Evolutionary conservation across 192 early-diverging fungal genomes (phyloP), one percentile per base, ranked within the genome.

Genomic region (Backusella australiensis): DNA sequence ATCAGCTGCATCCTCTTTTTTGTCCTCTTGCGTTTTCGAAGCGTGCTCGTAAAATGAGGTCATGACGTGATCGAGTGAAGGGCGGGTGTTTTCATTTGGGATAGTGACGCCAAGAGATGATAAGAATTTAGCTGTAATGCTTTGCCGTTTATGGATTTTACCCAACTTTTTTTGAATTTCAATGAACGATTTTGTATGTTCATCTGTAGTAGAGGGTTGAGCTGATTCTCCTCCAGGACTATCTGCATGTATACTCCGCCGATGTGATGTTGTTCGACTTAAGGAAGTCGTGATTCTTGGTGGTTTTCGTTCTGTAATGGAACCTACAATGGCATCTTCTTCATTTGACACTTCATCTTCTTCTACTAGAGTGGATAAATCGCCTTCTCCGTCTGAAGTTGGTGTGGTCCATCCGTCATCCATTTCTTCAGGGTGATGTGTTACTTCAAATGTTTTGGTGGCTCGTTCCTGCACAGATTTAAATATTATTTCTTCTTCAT

Each of bases 401-500:
- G 41, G 39, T 8, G 21, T 44, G 7, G 21, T 73, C 69, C 67
- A 26, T 34, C 49, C 39, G 17, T 56, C 75, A 36, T 76, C 21
- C 0, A 26, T 34, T 36, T 76, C 63, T 39, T 46, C 75, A 4
- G 29, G n/a, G 1, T 68, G 46, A 36, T 75, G 73, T 15, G 38
- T 21, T 2, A 71, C 76, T 23, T 71, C 69, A n/a, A 77, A 52
- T 14, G 76, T 69, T 41, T 36, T 72, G 17, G 69, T 35, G 42
- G 32, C 23, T 36, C 59, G 34, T 6, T 76, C 75, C 36, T 26
- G 42, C 26, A 69, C 75, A 4, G 39, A 34, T 44, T 42, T 69
- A 39, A 76, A 76, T 29, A 76, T 76, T 19, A 76, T 74, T 15
- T 74, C 75, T 69, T 76, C 67, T 38, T 76, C 75, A 5, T 76